Base-by-base conservation (phyloP, 2,329 filamentous ascomycete species). In the Colletotrichum sp. region DNA sequence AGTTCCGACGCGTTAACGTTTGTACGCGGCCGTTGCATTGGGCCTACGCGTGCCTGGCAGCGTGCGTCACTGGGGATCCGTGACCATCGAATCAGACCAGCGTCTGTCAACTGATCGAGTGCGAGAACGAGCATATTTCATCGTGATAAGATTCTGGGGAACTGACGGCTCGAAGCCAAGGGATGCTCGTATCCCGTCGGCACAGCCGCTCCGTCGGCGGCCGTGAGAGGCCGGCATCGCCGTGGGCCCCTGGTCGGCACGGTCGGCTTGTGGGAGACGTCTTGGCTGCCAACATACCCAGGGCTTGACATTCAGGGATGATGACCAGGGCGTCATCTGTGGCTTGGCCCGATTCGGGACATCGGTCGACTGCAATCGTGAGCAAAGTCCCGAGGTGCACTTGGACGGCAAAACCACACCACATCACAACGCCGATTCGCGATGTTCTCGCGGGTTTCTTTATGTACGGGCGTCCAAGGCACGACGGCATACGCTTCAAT, bases 191-290 rank as follows among this genome's bases (percentile, higher is more conserved):
- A 65, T 76, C 57, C 21, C 21, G 55, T 69, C 64, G 70, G 70
- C 73, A 76, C 34, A 30, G 62, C 44, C 32, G 57, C 70, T 65
- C 69, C 57, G 69, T 65, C 69, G 73, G 70, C 55, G 39, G 57
- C 55, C 44, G 62, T 68, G 39, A 34, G 10, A 52, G 24, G 55
- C 63, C 69, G 72, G 72, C 39, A 65, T 67, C 39, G 59, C 63
- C 69, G 69, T 44, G 55, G 69, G 55, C 49, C 63, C 69, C 69
- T 49, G n/a, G 64, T 65, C 64, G 69, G 73, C 69, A 68, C 39
- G 28, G 44, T 76, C 69, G 69, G 73, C 63, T 76, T 73, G 69
- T 76, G 73, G 73, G 69, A 72, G 73, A 39, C 36, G 28, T 30
- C 62, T 66, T 71, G 72, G 36, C 57, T 32, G 57, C n/a, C 63